Conservation (phyloP, 306 rosid species). For the Cyclanthera cordifolia region DNA sequence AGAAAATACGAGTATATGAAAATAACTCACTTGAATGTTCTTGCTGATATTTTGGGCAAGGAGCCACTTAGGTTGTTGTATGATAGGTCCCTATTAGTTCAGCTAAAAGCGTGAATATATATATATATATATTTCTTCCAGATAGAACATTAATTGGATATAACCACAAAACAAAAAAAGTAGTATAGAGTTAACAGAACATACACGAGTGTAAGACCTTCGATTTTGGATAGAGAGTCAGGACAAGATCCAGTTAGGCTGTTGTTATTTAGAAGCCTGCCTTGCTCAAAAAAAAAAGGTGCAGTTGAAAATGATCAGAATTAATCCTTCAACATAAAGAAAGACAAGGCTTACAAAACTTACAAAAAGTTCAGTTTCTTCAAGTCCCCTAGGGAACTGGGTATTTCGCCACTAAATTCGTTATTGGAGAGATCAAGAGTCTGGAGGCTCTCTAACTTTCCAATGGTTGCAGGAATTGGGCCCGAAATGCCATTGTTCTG, state of each 20-base stretch:
- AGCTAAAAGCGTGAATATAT: constrained; percentile 6
- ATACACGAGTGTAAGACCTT: constrained; percentile 85
- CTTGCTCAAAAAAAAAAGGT: constrained; percentile 23
- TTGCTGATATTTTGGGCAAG: constrained; percentile 71
- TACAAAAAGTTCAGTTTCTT: constrained; percentile 83
- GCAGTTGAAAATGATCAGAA: constrained; percentile 1
- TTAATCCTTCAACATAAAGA: not conserved
- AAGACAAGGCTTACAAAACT: constrained; percentile 26
- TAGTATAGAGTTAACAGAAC: constrained; percentile 21
- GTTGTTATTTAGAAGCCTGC: constrained; percentile 90
- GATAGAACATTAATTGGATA: not conserved
- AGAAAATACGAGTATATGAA: not conserved
- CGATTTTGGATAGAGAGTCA: constrained; percentile 51
- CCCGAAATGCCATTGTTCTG: constrained; percentile 90
- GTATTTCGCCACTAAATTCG: constrained; percentile 53
- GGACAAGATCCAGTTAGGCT: constrained; percentile 86
- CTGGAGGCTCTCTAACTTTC: constrained; percentile 72
- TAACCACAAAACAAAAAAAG: not conserved
- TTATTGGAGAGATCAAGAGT: constrained; percentile 94
- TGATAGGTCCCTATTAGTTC: constrained; percentile 71
- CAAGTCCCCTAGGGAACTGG: constrained; percentile 70
- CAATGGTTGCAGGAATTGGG: constrained; percentile 60
- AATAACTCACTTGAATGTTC: constrained; percentile 80
- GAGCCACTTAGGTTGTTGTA: constrained; percentile 84
- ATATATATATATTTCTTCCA: constrained; percentile 8